Base-by-base conservation (phyloP, 148 eudicot genomes). In the Limonium bicolor region DNA sequence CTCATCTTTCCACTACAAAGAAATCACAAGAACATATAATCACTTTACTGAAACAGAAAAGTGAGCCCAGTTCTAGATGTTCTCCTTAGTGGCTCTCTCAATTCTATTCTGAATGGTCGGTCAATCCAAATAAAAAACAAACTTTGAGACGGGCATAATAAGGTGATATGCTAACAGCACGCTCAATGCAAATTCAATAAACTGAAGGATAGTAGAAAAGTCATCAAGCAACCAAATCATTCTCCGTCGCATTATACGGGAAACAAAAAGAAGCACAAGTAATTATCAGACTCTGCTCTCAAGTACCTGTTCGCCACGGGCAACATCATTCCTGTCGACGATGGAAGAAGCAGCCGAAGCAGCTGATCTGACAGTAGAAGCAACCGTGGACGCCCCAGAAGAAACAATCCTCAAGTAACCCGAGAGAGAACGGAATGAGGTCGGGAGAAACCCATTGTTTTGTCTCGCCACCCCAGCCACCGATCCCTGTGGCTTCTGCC, bases 331-430 rank as follows among this genome's bases (percentile, higher is more conserved):
- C 53, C 72, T 68, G 23, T 87, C 94, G 40, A 70, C 82, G 59
- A 82, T 65, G 1, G 88, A 64, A 0, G 82, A 80, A 33, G 80
- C 86, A 27, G 72, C 83, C 0, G 73, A 67, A 3, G 86, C 92
- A 2, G 93, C 82, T 6, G 93, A 78, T 62, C 73, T 50, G 15
- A 78, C 95, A 0, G 78, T 51, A 6, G 84, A 71, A 16, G 90
- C 92, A 4, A 87, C 90, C 13, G 70, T 73, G 0, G 94, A 82
- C 25, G 96, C 96, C 48, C 96, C 90, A 0, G 82, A 73, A 0
- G 94, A 79, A 9, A 87, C 90, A 22, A 79, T 65, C 70, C 76
- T 78, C 64, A 80, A 41, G 45, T 77, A 85, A 41, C 76, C 56
- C 2, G 94, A 84, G 17, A 84, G 38, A 11, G 85, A 61, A 35